phyloP scores from a whole-genome alignment of 2,329 filamentous ascomycete species.

The Akanthomyces dipterigenus region DNA sequence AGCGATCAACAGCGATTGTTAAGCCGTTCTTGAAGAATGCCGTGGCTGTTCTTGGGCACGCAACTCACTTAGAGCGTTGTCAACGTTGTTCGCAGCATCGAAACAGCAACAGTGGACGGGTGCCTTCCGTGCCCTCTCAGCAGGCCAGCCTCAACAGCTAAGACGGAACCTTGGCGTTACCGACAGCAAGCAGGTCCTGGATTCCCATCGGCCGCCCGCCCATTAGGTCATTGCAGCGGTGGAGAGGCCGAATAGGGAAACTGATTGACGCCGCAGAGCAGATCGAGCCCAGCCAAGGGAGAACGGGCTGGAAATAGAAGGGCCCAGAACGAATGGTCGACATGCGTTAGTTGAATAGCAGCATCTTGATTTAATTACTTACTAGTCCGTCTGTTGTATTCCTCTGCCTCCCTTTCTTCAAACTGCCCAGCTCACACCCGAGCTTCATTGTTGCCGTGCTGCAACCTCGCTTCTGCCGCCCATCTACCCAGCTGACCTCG shows the following conservation, averaged over 20 bases:
- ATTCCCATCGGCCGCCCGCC: neutral
- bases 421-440: neutral
- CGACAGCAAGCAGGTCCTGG: neutral
- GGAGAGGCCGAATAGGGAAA: neutral
- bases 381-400: neutral
- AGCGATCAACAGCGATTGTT: no score
- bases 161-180: neutral
- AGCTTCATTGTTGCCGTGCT: neutral
- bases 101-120: no score
- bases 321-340: constrained; percentile 2
- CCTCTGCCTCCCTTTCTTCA: neutral
- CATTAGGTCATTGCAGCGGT: constrained; percentile 10
- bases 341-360: neutral
- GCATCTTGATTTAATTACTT: neutral
- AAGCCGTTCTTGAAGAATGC: no score
- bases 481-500: neutral
- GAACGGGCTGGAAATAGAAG: constrained; percentile 6
- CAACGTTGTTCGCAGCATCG: neutral
- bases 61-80: no score
- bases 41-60: no score
- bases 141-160: neutral
- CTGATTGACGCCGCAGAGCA: constrained; percentile 6
- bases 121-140: no score
- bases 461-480: neutral
- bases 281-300: constrained; percentile 1